Evolutionary conservation across 202 grass and related monocot species (phyloP), one percentile per base, ranked within the genome.

Genomic region (Carex arenaria): DNA sequence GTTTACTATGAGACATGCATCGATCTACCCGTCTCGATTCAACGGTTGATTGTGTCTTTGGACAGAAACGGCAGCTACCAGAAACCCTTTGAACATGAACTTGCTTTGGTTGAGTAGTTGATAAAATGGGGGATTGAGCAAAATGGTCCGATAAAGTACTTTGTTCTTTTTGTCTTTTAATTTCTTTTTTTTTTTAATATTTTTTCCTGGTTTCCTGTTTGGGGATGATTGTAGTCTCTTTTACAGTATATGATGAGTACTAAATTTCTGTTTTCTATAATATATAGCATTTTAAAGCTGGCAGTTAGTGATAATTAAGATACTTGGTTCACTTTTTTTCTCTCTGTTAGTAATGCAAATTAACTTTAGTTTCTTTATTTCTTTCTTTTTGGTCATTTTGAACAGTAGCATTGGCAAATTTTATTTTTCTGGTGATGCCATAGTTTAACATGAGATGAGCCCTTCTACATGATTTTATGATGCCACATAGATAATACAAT

Each of bases 141-240:
- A 81, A 81, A 81, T 81, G 79, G 79, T 81, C 79, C 79, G 79
- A 81, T 7, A 20, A 78, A 13, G 73, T 78, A 36, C 26, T 76
- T 18, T 9, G 4, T 43, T 80, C 5, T 13, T 80, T 64, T 60
- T 51, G 47, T 81, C 19, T 18, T 28, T 65, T 3, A 18, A 1
- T 53, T 51, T 75, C 2, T 32, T 17, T 51, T 4, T 47, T 59
- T 15, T 45, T 64, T 59, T n/a, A n/a, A 47, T 49, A 28, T 38
- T 10, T 65, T 66, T 66, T 81, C 15, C 11, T 65, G 22, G 30
- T 64, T 51, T 81, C 17, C 8, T 62, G 61, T 65, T 81, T 81
- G 40, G 19, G n/a, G 23, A 64, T 66, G 42, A 64, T 64, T 81
- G 79, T 81, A 81, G n/a, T 81, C 17, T 81, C 18, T 65, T 18